Base-by-base conservation (phyloP, 306 rosid species). In the Quercus berberidifolia region DNA sequence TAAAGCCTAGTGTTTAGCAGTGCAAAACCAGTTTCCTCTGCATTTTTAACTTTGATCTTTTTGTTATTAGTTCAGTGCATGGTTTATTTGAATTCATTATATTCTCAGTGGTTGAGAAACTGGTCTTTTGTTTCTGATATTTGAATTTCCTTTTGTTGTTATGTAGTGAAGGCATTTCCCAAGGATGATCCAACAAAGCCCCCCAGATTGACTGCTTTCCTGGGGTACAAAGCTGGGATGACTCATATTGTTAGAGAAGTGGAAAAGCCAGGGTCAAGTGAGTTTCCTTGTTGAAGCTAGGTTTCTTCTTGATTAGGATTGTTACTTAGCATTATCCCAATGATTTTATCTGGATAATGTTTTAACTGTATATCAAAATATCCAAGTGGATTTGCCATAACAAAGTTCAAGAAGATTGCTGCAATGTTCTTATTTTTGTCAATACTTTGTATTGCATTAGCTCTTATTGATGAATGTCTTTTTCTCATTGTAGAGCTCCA, bases 191-290 rank as follows among this genome's bases (percentile, higher is more conserved):
- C 90, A 25, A 78, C 78, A 8, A 89, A 87, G 73, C 80, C 90
- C 54, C 89, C 93, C 70, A 83, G 91, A 38, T 85, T 91, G 81
- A 91, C 97, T 82, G 93, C 97, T 65, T 92, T 92, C 76, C 31
- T 89, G 70, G 97, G 97, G 9, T 91, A 89, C 82, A 92, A 92
- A 83, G 89, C 97, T 70, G 97, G 97, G 71, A 91, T 91, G 96
- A 92, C 97, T 41, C 97, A 92, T 82, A 89, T 91, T 68, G 92
- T 92, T 13, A 86, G 97, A 73, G 97, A 92, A 54, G 97, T 91
- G 1, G 97, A 92, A 80, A 92, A 92, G 35, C 97, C 96, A 23
- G 96, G 96, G 46, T 92, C 97, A 75, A 92, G 97, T 92, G 88
- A 88, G 97, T 74, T 73, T 57, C 21, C 20, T 56, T 2, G 20